Evolutionary conservation across 306 rosid species (phyloP).

Genomic region (Hippophae gyantsensis): DNA sequence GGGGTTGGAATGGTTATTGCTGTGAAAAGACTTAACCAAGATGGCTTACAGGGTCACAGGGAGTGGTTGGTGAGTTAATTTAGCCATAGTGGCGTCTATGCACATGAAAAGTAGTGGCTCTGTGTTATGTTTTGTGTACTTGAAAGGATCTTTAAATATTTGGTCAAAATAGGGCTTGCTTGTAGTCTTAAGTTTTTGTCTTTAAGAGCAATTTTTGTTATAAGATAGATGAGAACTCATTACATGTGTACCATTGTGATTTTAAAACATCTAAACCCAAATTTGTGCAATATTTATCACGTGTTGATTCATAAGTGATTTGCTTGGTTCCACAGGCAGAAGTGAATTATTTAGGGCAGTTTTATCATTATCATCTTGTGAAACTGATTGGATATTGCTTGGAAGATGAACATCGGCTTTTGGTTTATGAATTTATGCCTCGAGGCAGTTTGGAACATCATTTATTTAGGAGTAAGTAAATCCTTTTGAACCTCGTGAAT

Average conservation of each 20-base stretch:
- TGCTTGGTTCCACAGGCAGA: slow-evolving; percentile 31
- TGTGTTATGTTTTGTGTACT: background rate
- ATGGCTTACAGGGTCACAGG: slow-evolving; percentile 41
- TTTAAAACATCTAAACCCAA: background rate
- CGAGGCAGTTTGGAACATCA: slow-evolving; percentile 52
- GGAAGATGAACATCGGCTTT: slow-evolving; percentile 44
- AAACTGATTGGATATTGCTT: slow-evolving; percentile 43
- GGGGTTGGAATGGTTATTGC: slow-evolving; percentile 46
- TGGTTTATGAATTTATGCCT: slow-evolving; percentile 50
- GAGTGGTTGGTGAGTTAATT: slow-evolving; percentile 44
- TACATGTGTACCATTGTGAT: background rate
- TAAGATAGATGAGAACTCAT: no score
- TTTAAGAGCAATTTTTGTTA: no score
- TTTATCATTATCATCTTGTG: slow-evolving; percentile 38
- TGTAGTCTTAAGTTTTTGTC: no score
- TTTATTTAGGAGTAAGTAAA: slow-evolving; percentile 40
- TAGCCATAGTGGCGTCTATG: background rate
- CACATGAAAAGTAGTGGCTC: background rate
- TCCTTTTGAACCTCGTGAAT: background rate
- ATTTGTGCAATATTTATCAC: background rate
- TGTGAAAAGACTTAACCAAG: slow-evolving; percentile 40
- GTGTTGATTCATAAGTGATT: slow-evolving; percentile 9
- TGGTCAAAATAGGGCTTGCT: no score
- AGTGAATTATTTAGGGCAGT: slow-evolving; percentile 45
- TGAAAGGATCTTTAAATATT: background rate